phyloP scores from a whole-genome alignment of 306 rosid species.

The Rosa lucieae region DNA sequence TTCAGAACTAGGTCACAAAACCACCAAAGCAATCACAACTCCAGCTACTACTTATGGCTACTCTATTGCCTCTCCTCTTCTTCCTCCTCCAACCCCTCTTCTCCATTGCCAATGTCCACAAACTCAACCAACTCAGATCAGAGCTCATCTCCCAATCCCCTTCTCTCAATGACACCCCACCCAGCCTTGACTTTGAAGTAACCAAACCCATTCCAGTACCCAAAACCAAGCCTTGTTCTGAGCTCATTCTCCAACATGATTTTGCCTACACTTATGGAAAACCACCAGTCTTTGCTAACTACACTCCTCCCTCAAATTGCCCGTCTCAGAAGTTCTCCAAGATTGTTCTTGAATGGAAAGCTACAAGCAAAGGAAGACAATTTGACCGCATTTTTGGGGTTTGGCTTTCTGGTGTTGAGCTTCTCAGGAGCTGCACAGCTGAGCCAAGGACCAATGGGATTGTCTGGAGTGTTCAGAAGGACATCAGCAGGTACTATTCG shows the following conservation, averaged over 20 bases:
- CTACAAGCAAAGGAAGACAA: constrained; percentile 77
- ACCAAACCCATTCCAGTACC: constrained; percentile 71
- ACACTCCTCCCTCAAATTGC: constrained; percentile 68
- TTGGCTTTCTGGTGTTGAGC: constrained; percentile 89
- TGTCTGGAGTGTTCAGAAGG: constrained; percentile 84
- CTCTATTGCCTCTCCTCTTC: constrained; percentile 7
- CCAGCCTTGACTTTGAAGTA: constrained; percentile 69
- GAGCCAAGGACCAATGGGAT: constrained; percentile 76
- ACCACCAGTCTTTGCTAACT: constrained; percentile 62
- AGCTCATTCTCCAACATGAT: constrained; percentile 60
- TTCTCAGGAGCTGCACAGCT: constrained; percentile 87
- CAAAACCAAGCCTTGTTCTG: constrained; percentile 57
- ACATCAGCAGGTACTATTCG: constrained; percentile 78
- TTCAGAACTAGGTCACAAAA: too few species aligned
- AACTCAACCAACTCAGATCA: constrained; percentile 35
- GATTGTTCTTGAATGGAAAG: constrained; percentile 74
- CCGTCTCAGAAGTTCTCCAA: constrained; percentile 45
- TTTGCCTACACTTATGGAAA: constrained; percentile 69
- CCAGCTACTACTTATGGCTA: constrained; percentile 1
- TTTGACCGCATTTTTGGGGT: constrained; percentile 89
- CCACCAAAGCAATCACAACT: constrained; percentile 5
- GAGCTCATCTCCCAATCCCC: constrained; percentile 23
- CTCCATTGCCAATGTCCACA: constrained; percentile 53
- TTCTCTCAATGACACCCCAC: constrained; percentile 31
- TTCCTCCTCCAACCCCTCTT: constrained; percentile 36